Percentiles rank a stretch among this genome's conserved stretches.
phyloP scores from a whole-genome alignment of 1,139 yeast genomes.

The Debaryomyces subglobosus region DNA sequence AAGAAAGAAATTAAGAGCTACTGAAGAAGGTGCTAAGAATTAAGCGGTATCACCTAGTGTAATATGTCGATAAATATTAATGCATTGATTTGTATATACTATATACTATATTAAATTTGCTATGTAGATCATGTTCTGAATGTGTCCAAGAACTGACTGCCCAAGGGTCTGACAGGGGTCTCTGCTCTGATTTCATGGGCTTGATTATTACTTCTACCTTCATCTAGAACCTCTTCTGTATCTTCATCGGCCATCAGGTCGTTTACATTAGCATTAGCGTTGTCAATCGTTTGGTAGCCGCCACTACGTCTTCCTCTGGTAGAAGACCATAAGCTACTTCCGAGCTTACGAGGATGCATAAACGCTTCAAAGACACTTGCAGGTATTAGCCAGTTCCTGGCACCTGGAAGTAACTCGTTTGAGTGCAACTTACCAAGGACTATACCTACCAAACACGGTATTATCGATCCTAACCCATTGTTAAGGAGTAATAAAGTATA shows the following conservation, averaged over 20 bases:
- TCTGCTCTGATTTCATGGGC: slow-evolving; percentile 46
- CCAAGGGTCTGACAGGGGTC: slow-evolving; percentile 60
- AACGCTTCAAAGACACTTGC: slow-evolving; percentile 25
- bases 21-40: slow-evolving; percentile 42
- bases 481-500: slow-evolving; percentile 54
- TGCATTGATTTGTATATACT: slow-evolving; percentile 5
- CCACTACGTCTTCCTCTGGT: slow-evolving; percentile 8
- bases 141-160: slow-evolving; percentile 60
- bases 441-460: slow-evolving; percentile 61
- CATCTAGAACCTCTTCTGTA: slow-evolving; percentile 30
- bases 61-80: slow-evolving; percentile 5
- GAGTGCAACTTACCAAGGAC: slow-evolving; percentile 58
- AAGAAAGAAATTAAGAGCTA: slow-evolving; percentile 54
- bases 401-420: slow-evolving; percentile 63
- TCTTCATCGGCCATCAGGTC: slow-evolving; percentile 19
- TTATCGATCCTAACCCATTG: slow-evolving; percentile 54
- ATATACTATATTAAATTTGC: background rate
- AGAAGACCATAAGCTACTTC: background rate
- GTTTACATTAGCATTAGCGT: slow-evolving; percentile 12
- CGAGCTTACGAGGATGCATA: slow-evolving; percentile 25
- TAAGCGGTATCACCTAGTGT: slow-evolving; percentile 24
- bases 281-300: slow-evolving; percentile 9
- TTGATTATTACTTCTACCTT: slow-evolving; percentile 23
- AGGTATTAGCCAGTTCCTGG: slow-evolving; percentile 55
- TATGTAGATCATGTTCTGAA: slow-evolving; percentile 39